A percentile compares a stretch with the other conserved stretches of the same genome.
Conservation (phyloP, 73 alveolate genomes). For the Tetrahymena thermophila region DNA sequence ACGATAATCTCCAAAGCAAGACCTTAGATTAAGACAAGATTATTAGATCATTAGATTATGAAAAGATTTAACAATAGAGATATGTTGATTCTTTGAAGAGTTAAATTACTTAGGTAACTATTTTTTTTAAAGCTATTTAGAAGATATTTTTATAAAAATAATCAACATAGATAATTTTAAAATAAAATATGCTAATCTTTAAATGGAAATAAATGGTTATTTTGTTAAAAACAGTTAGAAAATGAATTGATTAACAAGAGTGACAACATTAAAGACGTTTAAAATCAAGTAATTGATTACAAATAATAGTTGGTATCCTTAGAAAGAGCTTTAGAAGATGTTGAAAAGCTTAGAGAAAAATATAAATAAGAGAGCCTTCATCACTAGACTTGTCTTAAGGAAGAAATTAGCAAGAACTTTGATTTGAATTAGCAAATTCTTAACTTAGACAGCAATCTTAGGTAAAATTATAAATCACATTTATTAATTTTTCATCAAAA, state of each 20-base stretch:
- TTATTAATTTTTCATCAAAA: too few species aligned
- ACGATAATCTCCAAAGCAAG: background rate
- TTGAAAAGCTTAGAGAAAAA: background rate
- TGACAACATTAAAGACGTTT: background rate
- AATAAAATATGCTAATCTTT: background rate
- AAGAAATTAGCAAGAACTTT: background rate
- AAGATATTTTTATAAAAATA: too few species aligned
- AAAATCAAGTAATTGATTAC: background rate
- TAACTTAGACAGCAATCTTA: background rate
- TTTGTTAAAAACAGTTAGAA: background rate
- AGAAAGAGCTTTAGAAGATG: background rate
- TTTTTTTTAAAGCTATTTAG: too few species aligned
- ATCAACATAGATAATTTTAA: background rate
- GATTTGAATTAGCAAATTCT: background rate
- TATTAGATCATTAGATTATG: background rate
- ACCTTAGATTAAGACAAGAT: background rate
- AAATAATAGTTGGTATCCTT: background rate
- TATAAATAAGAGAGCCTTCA: background rate
- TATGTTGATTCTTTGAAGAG: background rate
- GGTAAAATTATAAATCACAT: background rate
- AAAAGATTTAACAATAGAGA: background rate
- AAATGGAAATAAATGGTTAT: too few species aligned
- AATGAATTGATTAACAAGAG: background rate
- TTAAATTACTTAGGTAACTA: background rate
- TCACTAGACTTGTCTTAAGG: background rate